Base-by-base conservation (phyloP, 352 stramenopile genomes). In the Phytophthora fragariaefolia region DNA sequence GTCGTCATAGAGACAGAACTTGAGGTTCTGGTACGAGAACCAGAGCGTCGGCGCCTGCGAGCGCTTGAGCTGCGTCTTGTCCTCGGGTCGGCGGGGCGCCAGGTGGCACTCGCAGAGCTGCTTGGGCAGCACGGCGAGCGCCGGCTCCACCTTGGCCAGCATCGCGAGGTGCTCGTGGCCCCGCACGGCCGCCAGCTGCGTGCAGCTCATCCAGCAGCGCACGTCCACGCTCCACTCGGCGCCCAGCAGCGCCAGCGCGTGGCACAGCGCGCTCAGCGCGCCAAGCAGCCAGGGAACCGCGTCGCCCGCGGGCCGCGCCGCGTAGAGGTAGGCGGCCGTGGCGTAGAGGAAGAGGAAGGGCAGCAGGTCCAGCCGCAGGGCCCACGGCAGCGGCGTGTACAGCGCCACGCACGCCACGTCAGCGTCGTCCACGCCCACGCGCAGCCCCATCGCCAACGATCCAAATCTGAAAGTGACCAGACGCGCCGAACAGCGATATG, bases 1-100 rank as follows among this genome's bases (percentile, higher is more conserved):
- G 34, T 91, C 76, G 4, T 87, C 82, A 38, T 87, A 83, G 17
- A 92, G 47, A 63, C 79, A 92, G 52, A 92, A 92, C n/a, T 77
- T 83, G 17, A 92, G 57, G 47, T 94, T 92, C 63, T 94, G 86
- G 58, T 92, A 92, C 22, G 74, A 82, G 40, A 94, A 94, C 77
- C 74, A 91, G 40, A 92, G 59, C 30, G 82, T 79, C 4, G 81
- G 83, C 20, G 83, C 55, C 3, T 69, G 40, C 40, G 50, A 26
- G 12, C 53, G 62, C 36, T 72, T 64, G 8, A 32, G 20, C 42
- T 63, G n/a, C 20, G 42, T 48, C 32, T 66, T 54, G 43, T 69
- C 34, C 18, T 64, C 53, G 20, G 22, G 8, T 38, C 53, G 5
- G 36, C 17, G 42, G 7, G 40, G 55, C 55, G 47, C 27, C 24